Base-by-base conservation (phyloP, 192 early-diverging fungal genomes). In the Coemansia sp. region DNA sequence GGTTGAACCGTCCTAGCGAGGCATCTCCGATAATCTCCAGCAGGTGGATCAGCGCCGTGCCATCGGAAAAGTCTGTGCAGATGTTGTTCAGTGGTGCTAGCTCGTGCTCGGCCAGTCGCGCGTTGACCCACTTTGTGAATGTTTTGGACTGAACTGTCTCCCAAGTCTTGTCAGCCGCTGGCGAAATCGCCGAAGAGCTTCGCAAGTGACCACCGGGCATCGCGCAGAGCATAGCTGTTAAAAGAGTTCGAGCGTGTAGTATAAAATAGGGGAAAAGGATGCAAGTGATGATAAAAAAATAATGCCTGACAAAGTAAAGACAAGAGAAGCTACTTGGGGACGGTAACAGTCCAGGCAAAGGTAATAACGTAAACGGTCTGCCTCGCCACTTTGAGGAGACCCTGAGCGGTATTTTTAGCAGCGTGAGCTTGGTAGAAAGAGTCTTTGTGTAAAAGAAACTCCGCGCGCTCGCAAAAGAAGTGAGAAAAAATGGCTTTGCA, bases 11-110 rank as follows among this genome's bases (percentile, higher is more conserved):
- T 19, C 93, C 94, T 9, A 98, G 80, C 31, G 87, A 88, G 65
- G 89, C 89, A 70, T 95, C 94, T 44, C 96, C 93, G 77, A 98
- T 97, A 72, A 98, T 95, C 88, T 98, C 95, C 87, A 92, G 74
- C 21, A 92, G 74, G 66, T 89, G 80, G 62, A 92, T 88, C 36
- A 92, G 85, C 63, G 85, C 88, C 45, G 88, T 89, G 37, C 91
- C 91, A 59, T 85, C 82, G 4, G 85, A 72, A 48, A 92, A 78
- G 59, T 92, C 91, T 4, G 77, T 85, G 67, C 73, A 81, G n/a
- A 92, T 70, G 61, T 86, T 78, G 59, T 74, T 68, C 36, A 85
- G 68, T 27, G 74, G 68, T 34, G 64, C 57, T 16, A 92, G 73
- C 29, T 76, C 69, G 37, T 85, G 77, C 27, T 85, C 69, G 48